Base-by-base conservation (phyloP, 1,139 yeast species). In the Geotrichum bryndzae region DNA sequence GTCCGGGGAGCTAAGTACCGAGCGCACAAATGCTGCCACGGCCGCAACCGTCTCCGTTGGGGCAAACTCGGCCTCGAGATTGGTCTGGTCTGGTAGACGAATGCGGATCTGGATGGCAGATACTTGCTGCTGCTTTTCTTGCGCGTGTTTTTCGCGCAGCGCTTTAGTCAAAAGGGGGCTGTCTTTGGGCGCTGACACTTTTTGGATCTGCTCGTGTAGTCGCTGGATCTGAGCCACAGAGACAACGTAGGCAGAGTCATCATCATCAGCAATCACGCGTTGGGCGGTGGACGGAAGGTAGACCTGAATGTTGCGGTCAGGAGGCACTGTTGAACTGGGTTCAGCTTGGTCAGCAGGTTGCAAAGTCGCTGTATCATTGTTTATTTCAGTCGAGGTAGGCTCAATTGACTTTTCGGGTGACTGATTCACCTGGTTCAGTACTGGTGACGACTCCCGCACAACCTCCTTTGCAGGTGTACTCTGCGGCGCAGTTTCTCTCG, bases 71-170 rank as follows among this genome's bases (percentile, higher is more conserved):
- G 73, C 69, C 58, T 74, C 71, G 1, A 74, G 54, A 33, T 70
- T 71, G 0, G 74, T 66, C 58, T 71, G 74, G 57, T 74, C 76
- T 0, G 77, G 77, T 8, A 74, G 64, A 35, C 74, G 64, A 10
- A 74, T 63, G 7, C 64, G 59, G 35, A 67, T 63, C 27, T 63
- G 56, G 10, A 58, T 41, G 3, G 45, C 38, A 7, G 64, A 62
- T 6, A 69, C 59, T 29, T 67, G 64, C n/a, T 66, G 64, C 15
- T 54, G 53, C 51, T 67, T 71, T 56, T 68, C 70, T 5, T 59
- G 58, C 33, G 69, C 72, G 27, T 65, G 66, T 29, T 68, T 65
- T 57, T 68, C 69, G 11, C 73, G 66, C 57, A 74, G 63, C 3
- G 70, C 64, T 58, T 68, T 68, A 13, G 76, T 73, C 64, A 73